phyloP scores from a whole-genome alignment of 1,284 basidiomycete genomes.

The Meripilus lineatus region DNA sequence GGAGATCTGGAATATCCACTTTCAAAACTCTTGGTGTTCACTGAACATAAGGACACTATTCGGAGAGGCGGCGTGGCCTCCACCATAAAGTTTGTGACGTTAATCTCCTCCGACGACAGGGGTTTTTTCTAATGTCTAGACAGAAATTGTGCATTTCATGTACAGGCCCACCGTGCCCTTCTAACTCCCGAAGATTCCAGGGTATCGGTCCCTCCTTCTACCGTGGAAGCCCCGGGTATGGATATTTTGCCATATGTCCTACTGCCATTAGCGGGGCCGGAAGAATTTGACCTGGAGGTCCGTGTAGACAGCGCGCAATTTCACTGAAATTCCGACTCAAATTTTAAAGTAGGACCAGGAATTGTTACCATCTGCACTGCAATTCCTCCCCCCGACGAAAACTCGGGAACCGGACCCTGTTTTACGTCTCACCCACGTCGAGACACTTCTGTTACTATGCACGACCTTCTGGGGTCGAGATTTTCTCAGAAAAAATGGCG shows the following conservation, averaged over 20 bases:
- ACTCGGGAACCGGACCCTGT: conserved; percentile 77
- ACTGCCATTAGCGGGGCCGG: conserved; percentile 89
- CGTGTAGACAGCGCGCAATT: conserved; percentile 18
- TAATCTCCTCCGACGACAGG: not conserved
- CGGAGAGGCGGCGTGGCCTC: conserved; percentile 83
- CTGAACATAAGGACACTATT: conserved; percentile 83
- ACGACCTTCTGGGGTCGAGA: conserved; percentile 88
- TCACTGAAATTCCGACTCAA: conserved; percentile 1
- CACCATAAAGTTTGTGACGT: conserved; percentile 68
- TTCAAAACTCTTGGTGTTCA: conserved; percentile 79
- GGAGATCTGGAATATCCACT: conserved; percentile 69
- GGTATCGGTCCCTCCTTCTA: conserved; percentile 51
- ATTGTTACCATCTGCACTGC: conserved; percentile 76
- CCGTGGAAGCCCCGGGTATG: conserved; percentile 66
- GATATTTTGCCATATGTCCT: conserved; percentile 82
- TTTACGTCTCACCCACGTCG: conserved; percentile 82
- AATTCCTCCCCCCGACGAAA: conserved; percentile 86
- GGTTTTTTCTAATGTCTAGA: not conserved
- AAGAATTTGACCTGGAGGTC: conserved; percentile 90
- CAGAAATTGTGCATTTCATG: conserved; percentile 78
- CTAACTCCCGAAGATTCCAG: conserved; percentile 52
- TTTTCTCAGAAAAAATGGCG: conserved; percentile 74
- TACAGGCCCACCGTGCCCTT: conserved; percentile 63
- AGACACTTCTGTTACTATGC: conserved; percentile 85
- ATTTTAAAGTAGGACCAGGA: conserved; percentile 72